phyloP scores from a whole-genome alignment of 441 rosid species.

The Hura crepitans region DNA sequence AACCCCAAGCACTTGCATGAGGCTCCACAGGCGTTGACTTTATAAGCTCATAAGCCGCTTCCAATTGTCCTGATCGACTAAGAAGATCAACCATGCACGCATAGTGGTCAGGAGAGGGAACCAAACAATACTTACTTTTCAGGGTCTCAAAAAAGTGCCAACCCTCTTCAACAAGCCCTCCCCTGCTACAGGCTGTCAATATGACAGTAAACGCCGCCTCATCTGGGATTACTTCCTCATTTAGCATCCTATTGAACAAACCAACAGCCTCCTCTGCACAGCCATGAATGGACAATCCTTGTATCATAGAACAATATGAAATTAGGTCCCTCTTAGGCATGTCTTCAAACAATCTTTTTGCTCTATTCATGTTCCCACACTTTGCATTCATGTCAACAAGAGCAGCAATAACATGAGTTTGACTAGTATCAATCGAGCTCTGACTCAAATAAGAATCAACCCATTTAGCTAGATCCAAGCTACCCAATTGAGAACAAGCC shows the following conservation, averaged over 20 bases:
- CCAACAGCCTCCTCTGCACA: constrained; percentile 45
- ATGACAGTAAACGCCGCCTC: constrained; percentile 66
- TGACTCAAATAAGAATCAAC: constrained; percentile 47
- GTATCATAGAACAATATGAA: constrained; percentile 70
- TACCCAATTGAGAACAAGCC: constrained; percentile 70
- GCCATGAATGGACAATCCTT: constrained; percentile 71
- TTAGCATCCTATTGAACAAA: constrained; percentile 58
- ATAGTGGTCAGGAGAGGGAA: constrained; percentile 61
- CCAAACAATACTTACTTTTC: constrained; percentile 43
- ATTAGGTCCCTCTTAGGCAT: constrained; percentile 50
- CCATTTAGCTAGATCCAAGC: constrained; percentile 51
- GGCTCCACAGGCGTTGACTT: constrained; percentile 58
- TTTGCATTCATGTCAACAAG: constrained; percentile 77
- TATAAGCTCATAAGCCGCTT: constrained; percentile 55
- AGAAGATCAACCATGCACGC: constrained; percentile 78
- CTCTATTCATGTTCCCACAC: constrained; percentile 73
- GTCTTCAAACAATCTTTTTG: constrained; percentile 50
- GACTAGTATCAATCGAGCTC: constrained; percentile 36
- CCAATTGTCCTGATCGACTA: constrained; percentile 55
- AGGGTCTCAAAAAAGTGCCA: constrained; percentile 51
- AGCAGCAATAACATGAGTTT: constrained; percentile 53
- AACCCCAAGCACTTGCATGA: constrained; percentile 76
- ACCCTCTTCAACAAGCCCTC: constrained; percentile 67
- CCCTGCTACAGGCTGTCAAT: constrained; percentile 58
- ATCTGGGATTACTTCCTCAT: constrained; percentile 61